A percentile compares a stretch with the other conserved stretches of the same genome.
These are phyloP conservation scores for Globisporangium rhizosaccharum DNA, from an alignment of 352 stramenopile species.

Conservation along the genomic window DNA sequence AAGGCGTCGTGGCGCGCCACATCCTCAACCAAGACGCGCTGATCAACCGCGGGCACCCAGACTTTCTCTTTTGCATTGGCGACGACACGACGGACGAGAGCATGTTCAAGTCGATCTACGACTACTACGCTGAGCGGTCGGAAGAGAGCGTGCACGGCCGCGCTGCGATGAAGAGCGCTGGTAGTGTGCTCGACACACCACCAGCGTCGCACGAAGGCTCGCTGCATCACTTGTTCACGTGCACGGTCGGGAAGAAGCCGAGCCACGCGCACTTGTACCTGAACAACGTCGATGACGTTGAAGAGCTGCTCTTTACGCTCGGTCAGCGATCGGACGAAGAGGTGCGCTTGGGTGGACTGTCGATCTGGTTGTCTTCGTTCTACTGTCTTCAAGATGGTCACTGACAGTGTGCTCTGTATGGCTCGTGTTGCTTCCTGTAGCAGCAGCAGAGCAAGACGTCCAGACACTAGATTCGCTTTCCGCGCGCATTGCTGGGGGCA, in stretches of 20 bases:
- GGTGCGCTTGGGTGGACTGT: conserved; percentile 1
- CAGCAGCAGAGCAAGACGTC: conserved; percentile 19
- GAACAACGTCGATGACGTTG: conserved; percentile 86
- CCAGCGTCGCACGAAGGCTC: conserved; percentile 36
- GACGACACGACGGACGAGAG: conserved; percentile 97
- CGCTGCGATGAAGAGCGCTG: not conserved
- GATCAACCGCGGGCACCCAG: conserved; percentile 76
- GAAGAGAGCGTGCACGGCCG: conserved; percentile 74
- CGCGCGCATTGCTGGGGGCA: too few species aligned
- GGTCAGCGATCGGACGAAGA: conserved; percentile 23
- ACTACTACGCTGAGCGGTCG: conserved; percentile 85
- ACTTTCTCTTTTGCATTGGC: conserved; percentile 96
- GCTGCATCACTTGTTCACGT: conserved; percentile 87
- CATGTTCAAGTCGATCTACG: conserved; percentile 95
- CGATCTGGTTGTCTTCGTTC: too few species aligned
- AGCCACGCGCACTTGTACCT: conserved; percentile 88
- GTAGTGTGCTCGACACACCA: conserved; percentile 15
- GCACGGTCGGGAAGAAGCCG: conserved; percentile 90
- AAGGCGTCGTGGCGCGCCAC: conserved; percentile 94
- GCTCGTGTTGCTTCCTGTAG: not conserved
- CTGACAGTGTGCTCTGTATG: not conserved
- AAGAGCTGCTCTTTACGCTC: conserved; percentile 70
- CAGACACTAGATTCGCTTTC: conserved; percentile 12
- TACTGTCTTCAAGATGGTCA: not conserved
- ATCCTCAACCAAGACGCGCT: conserved; percentile 88